phyloP scores from a whole-genome alignment of 2,329 filamentous ascomycete genomes.

The Graphilbum ipis-grandicollis region DNA sequence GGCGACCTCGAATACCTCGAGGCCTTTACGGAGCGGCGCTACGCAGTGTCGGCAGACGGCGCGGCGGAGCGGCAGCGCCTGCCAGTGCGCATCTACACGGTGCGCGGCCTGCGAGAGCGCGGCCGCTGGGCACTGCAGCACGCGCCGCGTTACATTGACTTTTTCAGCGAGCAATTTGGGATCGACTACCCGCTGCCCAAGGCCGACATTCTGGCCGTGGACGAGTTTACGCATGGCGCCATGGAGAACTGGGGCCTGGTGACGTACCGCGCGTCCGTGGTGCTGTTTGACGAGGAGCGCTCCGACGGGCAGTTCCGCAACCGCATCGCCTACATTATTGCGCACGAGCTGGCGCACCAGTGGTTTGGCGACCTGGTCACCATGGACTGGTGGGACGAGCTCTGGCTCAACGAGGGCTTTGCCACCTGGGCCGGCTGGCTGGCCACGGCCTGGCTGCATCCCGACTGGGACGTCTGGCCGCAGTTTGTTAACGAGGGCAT shows the following conservation, averaged over 20 bases:
- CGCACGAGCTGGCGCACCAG: conserved; percentile 95
- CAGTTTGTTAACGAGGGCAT: conserved; percentile 94
- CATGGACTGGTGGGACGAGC: conserved; percentile 96
- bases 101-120: conserved; percentile 82
- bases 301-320: conserved; percentile 87
- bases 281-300: conserved; percentile 86
- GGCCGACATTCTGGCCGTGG: conserved; percentile 75
- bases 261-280: conserved; percentile 86
- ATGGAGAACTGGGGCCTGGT: conserved; percentile 98
- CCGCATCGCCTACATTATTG: conserved; percentile 87
- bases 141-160: conserved; percentile 85
- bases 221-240: conserved; percentile 76
- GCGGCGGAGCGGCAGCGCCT: conserved; percentile 76
- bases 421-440: conserved; percentile 98
- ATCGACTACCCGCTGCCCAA: conserved; percentile 91
- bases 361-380: conserved; percentile 98
- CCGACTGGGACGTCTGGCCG: conserved; percentile 95
- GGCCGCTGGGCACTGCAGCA: conserved; percentile 79
- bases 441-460: conserved; percentile 78
- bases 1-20: conserved; percentile 97
- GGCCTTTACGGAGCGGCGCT: conserved; percentile 72
- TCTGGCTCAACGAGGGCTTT: conserved; percentile 96
- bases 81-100: conserved; percentile 91
- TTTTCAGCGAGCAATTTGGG: conserved; percentile 87
- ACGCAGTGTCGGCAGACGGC: too few relatives aligned